Conservation (phyloP, 495 filamentous ascomycete species). For the Friedmanniomyces endolithicus region DNA sequence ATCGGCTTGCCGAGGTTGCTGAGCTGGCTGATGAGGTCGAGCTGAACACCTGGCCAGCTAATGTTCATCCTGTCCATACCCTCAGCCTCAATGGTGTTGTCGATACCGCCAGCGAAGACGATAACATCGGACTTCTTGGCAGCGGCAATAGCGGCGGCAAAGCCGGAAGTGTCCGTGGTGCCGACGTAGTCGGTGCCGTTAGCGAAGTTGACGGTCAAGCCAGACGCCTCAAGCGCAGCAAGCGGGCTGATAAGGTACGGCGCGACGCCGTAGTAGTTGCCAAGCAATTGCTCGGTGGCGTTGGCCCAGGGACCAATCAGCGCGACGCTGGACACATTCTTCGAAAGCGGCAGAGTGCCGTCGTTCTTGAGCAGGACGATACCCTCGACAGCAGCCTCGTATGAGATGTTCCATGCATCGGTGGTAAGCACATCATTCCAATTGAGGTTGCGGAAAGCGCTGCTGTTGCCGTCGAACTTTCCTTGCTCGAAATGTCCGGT, state of each 20-base stretch:
- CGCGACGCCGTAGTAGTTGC: conserved; percentile 46
- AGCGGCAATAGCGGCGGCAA: conserved; percentile 33
- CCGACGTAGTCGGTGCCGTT: conserved; percentile 34
- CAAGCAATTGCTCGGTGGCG: conserved; percentile 48
- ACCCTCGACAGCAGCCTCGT: conserved; percentile 47
- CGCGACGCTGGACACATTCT: conserved; percentile 34
- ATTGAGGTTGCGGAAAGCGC: conserved; percentile 38
- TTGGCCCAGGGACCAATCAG: conserved; percentile 49
- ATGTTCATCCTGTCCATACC: conserved; percentile 40
- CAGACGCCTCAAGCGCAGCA: conserved; percentile 35
- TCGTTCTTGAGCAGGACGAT: conserved; percentile 53
- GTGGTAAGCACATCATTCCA: conserved; percentile 43
- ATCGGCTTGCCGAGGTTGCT: conserved; percentile 41
- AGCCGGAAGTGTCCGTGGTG: conserved; percentile 34
- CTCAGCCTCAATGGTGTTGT: conserved; percentile 46
- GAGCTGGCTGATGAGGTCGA: conserved; percentile 43
- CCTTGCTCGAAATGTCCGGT: conserved; percentile 42
- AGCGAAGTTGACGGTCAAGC: conserved; percentile 40
- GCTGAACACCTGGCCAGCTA: conserved; percentile 46
- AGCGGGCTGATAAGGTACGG: conserved; percentile 46
- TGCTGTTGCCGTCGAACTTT: conserved; percentile 43
- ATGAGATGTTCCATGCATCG: conserved; percentile 43
- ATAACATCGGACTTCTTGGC: conserved; percentile 43
- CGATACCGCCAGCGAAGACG: conserved; percentile 47
- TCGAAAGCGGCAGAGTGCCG: conserved; percentile 39